A percentile compares a stretch with the other conserved stretches of the same genome.
These are phyloP conservation scores for Butyriboletus loyo DNA, from an alignment of 768 basidiomycete species.

Conservation along the genomic window DNA sequence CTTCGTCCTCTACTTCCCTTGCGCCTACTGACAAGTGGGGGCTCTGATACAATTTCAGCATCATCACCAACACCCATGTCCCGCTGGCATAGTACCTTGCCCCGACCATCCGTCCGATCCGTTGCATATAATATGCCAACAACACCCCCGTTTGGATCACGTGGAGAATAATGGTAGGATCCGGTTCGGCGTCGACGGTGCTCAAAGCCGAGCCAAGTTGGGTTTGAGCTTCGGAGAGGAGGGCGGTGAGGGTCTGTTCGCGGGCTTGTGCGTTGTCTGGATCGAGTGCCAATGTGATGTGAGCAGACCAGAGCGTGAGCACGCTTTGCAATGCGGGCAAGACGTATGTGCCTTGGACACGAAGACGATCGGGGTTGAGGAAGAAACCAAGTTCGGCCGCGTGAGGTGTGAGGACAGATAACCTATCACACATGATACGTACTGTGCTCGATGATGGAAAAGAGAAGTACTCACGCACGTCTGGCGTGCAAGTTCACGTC, in stretches of 20 bases:
- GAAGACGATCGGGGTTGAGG: conserved; percentile 50
- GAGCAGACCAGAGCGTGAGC: conserved; percentile 52
- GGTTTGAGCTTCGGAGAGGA: conserved; percentile 49
- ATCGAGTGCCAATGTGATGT: conserved; percentile 40
- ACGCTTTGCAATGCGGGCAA: conserved; percentile 47
- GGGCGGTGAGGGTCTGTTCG: conserved; percentile 16
- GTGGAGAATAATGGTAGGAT: conserved; percentile 43
- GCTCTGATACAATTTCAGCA: conserved; percentile 44
- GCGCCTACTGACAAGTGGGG: neutral
- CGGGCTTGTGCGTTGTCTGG: conserved; percentile 32
- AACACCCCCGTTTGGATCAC: conserved; percentile 62
- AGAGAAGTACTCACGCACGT: conserved; percentile 9
- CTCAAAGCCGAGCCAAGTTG: conserved; percentile 45
- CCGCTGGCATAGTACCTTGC: conserved; percentile 56
- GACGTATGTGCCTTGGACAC: conserved; percentile 38
- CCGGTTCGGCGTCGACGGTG: conserved; percentile 29
- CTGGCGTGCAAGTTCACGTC: neutral
- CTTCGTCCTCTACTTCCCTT: neutral
- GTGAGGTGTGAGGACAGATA: conserved; percentile 48
- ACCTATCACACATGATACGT: conserved; percentile 6
- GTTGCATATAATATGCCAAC: conserved; percentile 64
- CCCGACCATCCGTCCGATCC: conserved; percentile 54
- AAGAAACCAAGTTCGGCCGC: conserved; percentile 65
- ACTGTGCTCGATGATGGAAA: neutral
- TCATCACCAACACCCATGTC: conserved; percentile 44